These are phyloP conservation scores for Cercis canadensis DNA, from an alignment of 306 rosid species.

Conservation along the genomic window DNA sequence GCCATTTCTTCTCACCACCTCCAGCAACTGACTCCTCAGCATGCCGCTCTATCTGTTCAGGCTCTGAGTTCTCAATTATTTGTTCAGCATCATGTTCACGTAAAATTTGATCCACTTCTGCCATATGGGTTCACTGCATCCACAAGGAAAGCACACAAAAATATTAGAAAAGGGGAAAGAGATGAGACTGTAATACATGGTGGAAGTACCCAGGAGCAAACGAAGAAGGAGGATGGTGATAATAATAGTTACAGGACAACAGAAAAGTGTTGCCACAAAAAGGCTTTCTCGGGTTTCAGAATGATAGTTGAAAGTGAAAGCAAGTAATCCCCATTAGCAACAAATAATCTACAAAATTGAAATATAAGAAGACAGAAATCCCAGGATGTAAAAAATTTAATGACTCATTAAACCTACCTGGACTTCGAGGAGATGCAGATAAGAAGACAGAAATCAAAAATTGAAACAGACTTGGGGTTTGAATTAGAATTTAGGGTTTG, in stretches of 20 bases:
- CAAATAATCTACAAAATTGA: neutral
- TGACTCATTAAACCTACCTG: neutral
- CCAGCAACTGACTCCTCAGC: slow-evolving; percentile 54
- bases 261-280: neutral
- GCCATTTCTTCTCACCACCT: slow-evolving; percentile 92
- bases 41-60: slow-evolving; percentile 42
- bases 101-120: slow-evolving; percentile 47
- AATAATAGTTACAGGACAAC: neutral
- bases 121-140: slow-evolving; percentile 56
- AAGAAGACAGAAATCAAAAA: neutral
- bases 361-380: neutral
- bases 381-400: neutral
- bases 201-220: neutral
- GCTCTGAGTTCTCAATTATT: no score
- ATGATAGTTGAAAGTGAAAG: neutral
- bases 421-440: no score
- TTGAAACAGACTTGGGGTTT: neutral
- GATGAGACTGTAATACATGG: neutral
- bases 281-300: neutral
- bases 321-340: neutral
- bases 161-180: neutral
- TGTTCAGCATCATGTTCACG: slow-evolving; percentile 39
- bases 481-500: slow-evolving; percentile 49
- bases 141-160: slow-evolving; percentile 20
- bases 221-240: neutral